phyloP scores from a whole-genome alignment of 805 yeast species.

The Lipomyces yamadae region DNA sequence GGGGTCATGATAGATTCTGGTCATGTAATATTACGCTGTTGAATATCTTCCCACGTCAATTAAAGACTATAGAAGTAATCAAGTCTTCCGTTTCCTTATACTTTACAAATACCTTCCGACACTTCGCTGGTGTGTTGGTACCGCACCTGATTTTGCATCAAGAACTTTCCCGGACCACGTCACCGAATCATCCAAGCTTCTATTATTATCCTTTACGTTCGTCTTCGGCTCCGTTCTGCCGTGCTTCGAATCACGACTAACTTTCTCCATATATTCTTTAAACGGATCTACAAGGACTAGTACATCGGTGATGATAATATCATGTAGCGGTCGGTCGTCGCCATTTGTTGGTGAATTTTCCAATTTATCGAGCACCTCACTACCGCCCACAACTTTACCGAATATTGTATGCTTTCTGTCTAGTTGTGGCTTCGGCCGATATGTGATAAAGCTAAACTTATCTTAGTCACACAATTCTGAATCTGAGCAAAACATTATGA shows the following conservation, averaged over 20 bases:
- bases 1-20: neutral
- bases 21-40: neutral
- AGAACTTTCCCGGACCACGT: conserved; percentile 33
- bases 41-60: too few relatives aligned
- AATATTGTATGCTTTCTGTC: conserved; percentile 64
- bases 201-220: neutral
- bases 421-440: conserved; percentile 71
- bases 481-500: neutral
- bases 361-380: conserved; percentile 55
- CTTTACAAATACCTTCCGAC: neutral
- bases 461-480: neutral
- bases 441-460: conserved; percentile 65
- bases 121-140: neutral
- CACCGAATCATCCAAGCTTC: conserved; percentile 18
- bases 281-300: conserved; percentile 39
- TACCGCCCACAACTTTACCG: conserved; percentile 58
- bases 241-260: conserved; percentile 19
- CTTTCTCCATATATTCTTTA: conserved; percentile 28
- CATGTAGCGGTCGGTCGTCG: conserved; percentile 32
- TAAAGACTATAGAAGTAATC: too few relatives aligned
- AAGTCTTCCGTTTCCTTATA: neutral
- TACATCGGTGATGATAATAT: conserved; percentile 29
- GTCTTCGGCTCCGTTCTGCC: neutral
- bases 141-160: neutral
- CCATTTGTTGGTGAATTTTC: conserved; percentile 43